Base-by-base conservation (phyloP, 805 yeast species). In the Helenozyma rhizophorensis region DNA sequence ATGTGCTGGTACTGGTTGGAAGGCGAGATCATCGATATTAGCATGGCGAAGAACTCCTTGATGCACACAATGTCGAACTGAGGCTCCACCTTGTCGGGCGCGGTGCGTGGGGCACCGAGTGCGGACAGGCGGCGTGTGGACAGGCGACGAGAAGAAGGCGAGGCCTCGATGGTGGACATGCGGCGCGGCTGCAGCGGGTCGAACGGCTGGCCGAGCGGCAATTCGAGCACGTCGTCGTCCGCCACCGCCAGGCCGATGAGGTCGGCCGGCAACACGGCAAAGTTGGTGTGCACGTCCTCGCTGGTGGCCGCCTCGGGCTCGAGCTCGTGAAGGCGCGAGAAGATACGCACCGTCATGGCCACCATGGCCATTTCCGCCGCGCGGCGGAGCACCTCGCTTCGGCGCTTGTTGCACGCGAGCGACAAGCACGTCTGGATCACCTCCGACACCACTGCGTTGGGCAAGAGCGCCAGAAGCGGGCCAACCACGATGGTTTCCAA, bases 371-470 rank as follows among this genome's bases (percentile, higher is more conserved):
- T 73, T 51, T 89, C 97, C 0, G 97, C 97, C 0, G 95, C 83
- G 39, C 82, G 76, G 49, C 97, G 70, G 37, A 93, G 69, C 6
- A 89, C 85, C 47, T 90, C 97, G 39, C 95, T 80, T 54, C 97
- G 74, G 54, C 89, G 75, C 61, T 86, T 85, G 55, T 93, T 95
- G 51, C 95, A 86, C 2, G 97, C 95, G 58, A 93, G 72, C 4
- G 94, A 81, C 52, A 93, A 72, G 37, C 95, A 85, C 0, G 97
- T 89, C 50, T 90, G 96, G 18, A 89, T 75, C 17, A 88, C 88
- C 52, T 90, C 97, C 42, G 84, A 80, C 38, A 93, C 74, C 14
- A 83, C 80, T 27, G 87, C 87, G 55, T 88, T 90, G 2, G 90
- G 76, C 25, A 90, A 61, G n/a, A 76, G 50, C 17, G 68, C 70